Evolutionary conservation across 768 basidiomycete species (phyloP).

Genomic region (Gautieria morchelliformis): DNA sequence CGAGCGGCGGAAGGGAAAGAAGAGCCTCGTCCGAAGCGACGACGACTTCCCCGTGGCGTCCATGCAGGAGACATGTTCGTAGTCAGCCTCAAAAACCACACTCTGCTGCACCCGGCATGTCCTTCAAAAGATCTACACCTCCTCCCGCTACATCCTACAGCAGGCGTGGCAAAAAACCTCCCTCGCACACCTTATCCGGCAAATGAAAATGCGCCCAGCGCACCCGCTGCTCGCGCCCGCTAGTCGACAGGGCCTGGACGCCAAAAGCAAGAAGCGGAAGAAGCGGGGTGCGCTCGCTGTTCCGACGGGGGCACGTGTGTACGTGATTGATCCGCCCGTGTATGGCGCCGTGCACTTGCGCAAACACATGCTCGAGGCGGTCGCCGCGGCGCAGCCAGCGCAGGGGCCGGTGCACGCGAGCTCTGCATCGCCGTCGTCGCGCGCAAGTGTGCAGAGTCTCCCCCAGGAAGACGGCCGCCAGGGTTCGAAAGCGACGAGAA

Average conservation of each 20-base stretch:
- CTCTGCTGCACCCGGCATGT: constrained; percentile 25
- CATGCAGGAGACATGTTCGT: constrained; percentile 57
- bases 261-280: constrained; percentile 9
- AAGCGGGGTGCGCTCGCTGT: constrained; percentile 39
- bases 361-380: constrained; percentile 45
- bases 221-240: constrained; percentile 40
- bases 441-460: background rate
- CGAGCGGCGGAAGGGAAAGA: constrained; percentile 17
- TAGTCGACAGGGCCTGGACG: background rate
- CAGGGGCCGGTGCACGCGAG: background rate
- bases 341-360: constrained; percentile 65
- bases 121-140: background rate
- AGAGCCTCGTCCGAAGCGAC: constrained; percentile 24
- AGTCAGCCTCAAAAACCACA: constrained; percentile 48
- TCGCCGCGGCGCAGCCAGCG: background rate
- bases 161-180: constrained; percentile 63
- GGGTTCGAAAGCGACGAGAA: background rate
- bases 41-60: constrained; percentile 15
- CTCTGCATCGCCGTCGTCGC: background rate
- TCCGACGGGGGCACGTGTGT: constrained; percentile 46
- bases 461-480: background rate
- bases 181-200: constrained; percentile 53
- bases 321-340: constrained; percentile 61
- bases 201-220: constrained; percentile 61
- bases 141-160: background rate